Conservation (phyloP, 2,329 filamentous ascomycete species). For the Colletotrichum sp. region DNA sequence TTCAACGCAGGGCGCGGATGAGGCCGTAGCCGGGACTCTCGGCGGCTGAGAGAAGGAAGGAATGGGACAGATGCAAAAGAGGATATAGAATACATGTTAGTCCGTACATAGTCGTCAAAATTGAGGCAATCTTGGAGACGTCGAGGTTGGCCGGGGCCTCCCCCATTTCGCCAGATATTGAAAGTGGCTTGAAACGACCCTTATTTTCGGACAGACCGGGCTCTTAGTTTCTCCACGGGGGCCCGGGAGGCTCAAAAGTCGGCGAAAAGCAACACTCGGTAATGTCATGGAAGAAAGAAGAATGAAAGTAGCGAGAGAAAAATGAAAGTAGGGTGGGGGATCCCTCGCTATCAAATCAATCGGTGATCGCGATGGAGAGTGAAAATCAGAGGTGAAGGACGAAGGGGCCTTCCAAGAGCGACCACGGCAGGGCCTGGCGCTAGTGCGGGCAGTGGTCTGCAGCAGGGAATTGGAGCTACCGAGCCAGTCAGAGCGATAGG, state of each 20-base stretch:
- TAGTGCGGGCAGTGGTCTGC: background rate
- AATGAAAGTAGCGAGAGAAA: background rate
- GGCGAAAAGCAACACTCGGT: background rate
- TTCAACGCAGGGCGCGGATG: background rate
- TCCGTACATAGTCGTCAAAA: background rate
- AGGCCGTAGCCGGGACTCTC: background rate
- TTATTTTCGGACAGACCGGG: slow-evolving; percentile 18
- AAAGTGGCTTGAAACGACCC: slow-evolving; percentile 16
- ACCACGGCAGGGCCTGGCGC: background rate
- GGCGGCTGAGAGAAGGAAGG: background rate
- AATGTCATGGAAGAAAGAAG: background rate
- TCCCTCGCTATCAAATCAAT: slow-evolving; percentile 1
- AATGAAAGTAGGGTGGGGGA: background rate
- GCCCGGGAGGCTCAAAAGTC: background rate
- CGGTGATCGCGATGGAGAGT: slow-evolving; percentile 4
- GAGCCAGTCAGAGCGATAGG: background rate
- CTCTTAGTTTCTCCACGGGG: slow-evolving; percentile 13
- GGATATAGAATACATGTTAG: too few relatives aligned
- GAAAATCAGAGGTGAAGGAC: background rate
- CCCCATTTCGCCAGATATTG: slow-evolving; percentile 2
- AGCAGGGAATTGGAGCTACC: background rate
- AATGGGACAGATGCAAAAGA: background rate
- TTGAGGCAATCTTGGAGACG: slow-evolving; percentile 17
- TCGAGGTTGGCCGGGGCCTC: background rate
- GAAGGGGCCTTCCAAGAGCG: background rate